Evolutionary conservation across 768 basidiomycete species (phyloP), one percentile per base, ranked within the genome.

Genomic region (Lepiota venenata): DNA sequence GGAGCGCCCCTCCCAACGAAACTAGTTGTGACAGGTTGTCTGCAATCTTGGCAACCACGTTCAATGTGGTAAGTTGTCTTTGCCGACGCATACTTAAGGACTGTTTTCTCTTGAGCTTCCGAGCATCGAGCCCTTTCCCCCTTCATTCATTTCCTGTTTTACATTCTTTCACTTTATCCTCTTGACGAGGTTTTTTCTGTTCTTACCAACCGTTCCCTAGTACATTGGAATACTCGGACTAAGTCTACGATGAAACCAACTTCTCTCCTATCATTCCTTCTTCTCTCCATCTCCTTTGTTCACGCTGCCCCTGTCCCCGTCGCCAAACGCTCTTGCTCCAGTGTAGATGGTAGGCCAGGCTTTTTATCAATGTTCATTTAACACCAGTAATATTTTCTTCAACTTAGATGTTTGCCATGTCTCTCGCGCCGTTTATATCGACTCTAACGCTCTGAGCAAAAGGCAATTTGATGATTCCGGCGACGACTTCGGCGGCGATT

Each of bases 121-220:
- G 20, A 20, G 10, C 2, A 21, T 20, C 46, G 32, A 37, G 32
- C 18, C 38, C 45, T 22, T 22, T 40, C 21, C 25, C 22, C 20
- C 35, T 51, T 50, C 41, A 40, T 38, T 14, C 48, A 14, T 56
- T 40, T 46, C 11, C 32, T 41, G 8, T 38, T 18, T 37, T 6
- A 9, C 10, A 27, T 46, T 45, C 18, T 35, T 15, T 38, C 18
- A 18, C 47, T 50, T 36, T 18, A 20, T 22, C 59, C 59, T 60
- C 59, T 60, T n/a, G 59, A 60, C 35, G 59, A 57, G 59, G 59
- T 14, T 43, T 27, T 22, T 29, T 39, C 38, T 47, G 6, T 48
- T 51, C 49, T 20, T 36, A 35, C 41, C 16, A 8, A 5, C 10
- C n/a, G 15, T 10, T 15, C 5, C 15, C 20, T 22, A 8, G 15